Percentiles rank a stretch among this genome's conserved stretches.
phyloP scores from a whole-genome alignment of 2,329 filamentous ascomycete genomes.

The Botryotinia narcissicola region DNA sequence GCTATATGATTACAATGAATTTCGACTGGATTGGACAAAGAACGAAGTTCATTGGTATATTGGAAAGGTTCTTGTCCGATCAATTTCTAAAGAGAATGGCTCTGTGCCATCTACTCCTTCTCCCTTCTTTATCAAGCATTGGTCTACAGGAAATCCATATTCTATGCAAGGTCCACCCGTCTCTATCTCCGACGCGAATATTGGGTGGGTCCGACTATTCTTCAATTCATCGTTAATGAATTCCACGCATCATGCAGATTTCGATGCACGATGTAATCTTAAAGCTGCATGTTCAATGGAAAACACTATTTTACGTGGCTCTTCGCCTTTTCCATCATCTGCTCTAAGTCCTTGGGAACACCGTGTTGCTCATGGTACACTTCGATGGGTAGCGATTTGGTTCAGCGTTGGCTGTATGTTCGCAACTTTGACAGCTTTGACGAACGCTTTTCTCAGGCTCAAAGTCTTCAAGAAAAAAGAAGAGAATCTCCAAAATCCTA shows the following conservation, averaged over 20 bases:
- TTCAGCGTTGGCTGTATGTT: slow-evolving; percentile 11
- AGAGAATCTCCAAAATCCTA: neutral
- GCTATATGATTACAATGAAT: slow-evolving; percentile 42
- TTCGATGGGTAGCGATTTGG: slow-evolving; percentile 21
- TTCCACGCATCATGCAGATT: slow-evolving; percentile 31
- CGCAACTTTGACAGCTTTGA: neutral
- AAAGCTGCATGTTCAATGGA: slow-evolving; percentile 38
- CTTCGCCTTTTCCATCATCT: neutral
- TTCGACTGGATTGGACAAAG: slow-evolving; percentile 48
- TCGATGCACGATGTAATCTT: slow-evolving; percentile 36
- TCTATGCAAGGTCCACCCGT: slow-evolving; percentile 47
- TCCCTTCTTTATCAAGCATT: slow-evolving; percentile 47
- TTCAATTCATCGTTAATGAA: slow-evolving; percentile 49
- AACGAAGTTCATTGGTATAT: slow-evolving; percentile 46
- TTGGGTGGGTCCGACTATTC: slow-evolving; percentile 49
- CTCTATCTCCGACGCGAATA: slow-evolving; percentile 42
- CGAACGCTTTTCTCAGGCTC: slow-evolving; percentile 16
- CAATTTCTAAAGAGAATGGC: slow-evolving; percentile 35
- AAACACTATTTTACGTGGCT: slow-evolving; percentile 23
- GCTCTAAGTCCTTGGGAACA: slow-evolving; percentile 16
- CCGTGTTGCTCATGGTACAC: slow-evolving; percentile 10
- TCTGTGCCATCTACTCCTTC: slow-evolving; percentile 43
- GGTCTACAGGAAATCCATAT: slow-evolving; percentile 46
- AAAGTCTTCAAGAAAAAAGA: slow-evolving; percentile 14
- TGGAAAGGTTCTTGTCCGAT: slow-evolving; percentile 40